Evolutionary conservation across 495 filamentous ascomycete genomes (phyloP), one percentile per base, ranked within the genome.

Genomic region (Aspergillus avenaceus): DNA sequence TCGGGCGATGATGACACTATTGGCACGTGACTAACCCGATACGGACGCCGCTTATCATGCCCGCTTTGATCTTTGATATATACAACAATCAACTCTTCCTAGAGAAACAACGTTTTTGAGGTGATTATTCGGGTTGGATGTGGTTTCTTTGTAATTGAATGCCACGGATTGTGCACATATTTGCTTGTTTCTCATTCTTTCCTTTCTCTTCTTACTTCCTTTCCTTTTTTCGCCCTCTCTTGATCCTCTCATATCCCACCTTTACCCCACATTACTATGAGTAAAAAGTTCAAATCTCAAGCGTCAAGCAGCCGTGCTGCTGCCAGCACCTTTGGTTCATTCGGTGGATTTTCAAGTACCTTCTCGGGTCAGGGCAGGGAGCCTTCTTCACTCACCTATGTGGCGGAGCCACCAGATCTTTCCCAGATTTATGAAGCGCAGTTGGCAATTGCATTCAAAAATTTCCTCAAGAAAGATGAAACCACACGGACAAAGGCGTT

Each of bases 401-500:
- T 96, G 40, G 72, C 84, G 38, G 90, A 92, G 59, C 88, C 89
- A 1, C 92, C 87, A 46, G 84, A 97, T 65, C 78, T 96, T 41
- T 85, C 84, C 25, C 69, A 62, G 23, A 83, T 98, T 49, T 87
- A 80, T 11, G 84, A 96, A 42, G 74, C 89, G 24, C 87, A 90
- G 59, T 72, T 93, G 41, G 81, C 89, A 12, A 91, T 99, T 8
- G 79, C 85, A 18, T 91, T 96, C 74, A 95, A 97, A 64, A 95
- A 91, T 57, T 75, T 96, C 13, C 78, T 83, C 40, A 99, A 97
- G 71, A 95, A 90, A 66, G 91, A 96, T 71, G 85, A 85, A 49
- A 92, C 82, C 12, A 99, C 95, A 23, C 92, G 95, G 58, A 77
- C 85, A n/a, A 96, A 95, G 63, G 93, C 90, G 0, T 64, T 99